A percentile compares a stretch with the other conserved stretches of the same genome.
Conservation (phyloP, 768 basidiomycete genomes). For the Sarcomyxa edulis region DNA sequence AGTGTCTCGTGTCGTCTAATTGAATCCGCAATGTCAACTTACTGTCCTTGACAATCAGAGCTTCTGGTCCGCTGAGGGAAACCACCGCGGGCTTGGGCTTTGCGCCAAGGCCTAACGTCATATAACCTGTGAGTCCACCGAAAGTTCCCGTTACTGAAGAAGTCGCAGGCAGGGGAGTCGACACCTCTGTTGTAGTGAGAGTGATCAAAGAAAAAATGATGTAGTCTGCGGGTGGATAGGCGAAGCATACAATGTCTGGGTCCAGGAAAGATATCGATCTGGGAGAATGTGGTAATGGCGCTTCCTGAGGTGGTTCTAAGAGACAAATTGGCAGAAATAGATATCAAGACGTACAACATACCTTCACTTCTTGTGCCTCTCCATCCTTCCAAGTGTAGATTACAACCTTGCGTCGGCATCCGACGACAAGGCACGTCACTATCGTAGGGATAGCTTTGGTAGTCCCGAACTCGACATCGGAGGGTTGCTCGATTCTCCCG, state of each 20-base stretch:
- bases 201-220: conserved; percentile 65
- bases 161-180: conserved; percentile 40
- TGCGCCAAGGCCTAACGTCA: conserved; percentile 75
- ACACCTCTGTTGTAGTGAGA: conserved; percentile 52
- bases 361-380: conserved; percentile 67
- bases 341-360: conserved; percentile 23
- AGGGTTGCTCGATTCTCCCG: conserved; percentile 13
- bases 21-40: conserved; percentile 21
- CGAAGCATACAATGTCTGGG: conserved; percentile 59
- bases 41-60: conserved; percentile 79
- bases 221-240: conserved; percentile 76
- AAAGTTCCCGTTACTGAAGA: conserved; percentile 48
- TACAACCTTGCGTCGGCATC: conserved; percentile 80
- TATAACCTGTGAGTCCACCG: conserved; percentile 77
- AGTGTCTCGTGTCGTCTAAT: background rate
- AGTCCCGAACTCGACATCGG: conserved; percentile 24
- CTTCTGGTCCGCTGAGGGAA: conserved; percentile 53
- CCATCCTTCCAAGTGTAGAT: conserved; percentile 87
- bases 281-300: conserved; percentile 83
- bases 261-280: conserved; percentile 74
- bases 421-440: conserved; percentile 76
- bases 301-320: conserved; percentile 52
- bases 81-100: conserved; percentile 65
- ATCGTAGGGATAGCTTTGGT: conserved; percentile 53
- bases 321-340: conserved; percentile 1